Conservation (phyloP, 306 rosid species). For the Arachis stenosperma region DNA sequence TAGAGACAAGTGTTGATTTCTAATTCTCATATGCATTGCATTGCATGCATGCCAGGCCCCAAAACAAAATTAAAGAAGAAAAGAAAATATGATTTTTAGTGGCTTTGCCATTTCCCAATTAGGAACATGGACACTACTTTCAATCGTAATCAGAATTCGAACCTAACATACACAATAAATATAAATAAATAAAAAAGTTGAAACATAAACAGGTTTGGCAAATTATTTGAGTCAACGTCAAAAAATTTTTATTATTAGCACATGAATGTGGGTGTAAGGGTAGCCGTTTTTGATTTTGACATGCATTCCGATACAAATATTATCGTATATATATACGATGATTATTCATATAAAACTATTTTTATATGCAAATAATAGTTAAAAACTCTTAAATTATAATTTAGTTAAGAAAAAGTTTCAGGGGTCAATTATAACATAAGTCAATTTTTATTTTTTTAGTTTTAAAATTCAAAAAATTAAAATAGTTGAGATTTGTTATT, state of each 20-base stretch:
- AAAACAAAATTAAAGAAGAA: not conserved
- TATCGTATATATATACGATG: too few species aligned
- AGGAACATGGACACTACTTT: not conserved
- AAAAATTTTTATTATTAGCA: not conserved
- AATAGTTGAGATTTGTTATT: too few species aligned
- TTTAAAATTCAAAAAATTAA: too few species aligned
- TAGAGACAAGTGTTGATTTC: not conserved
- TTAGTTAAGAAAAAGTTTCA: too few species aligned
- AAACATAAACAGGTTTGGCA: not conserved
- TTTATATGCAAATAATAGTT: too few species aligned
- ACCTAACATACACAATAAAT: not conserved
- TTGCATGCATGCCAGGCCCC: not conserved
- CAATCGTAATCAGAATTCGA: conserved; percentile 2
- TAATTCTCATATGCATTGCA: too few species aligned
- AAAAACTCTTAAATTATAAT: too few species aligned
- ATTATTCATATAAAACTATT: too few species aligned
- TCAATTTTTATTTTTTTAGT: too few species aligned
- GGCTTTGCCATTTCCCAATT: not conserved
- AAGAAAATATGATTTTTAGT: not conserved
- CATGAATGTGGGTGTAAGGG: too few species aligned
- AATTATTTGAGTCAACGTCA: not conserved
- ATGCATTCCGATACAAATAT: not conserved
- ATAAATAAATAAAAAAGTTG: too few species aligned
- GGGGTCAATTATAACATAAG: too few species aligned
- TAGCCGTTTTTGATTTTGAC: conserved; percentile 3